A percentile compares a stretch with the other conserved stretches of the same genome.
phyloP scores from a whole-genome alignment of 2,329 filamentous ascomycete species.

The Fusarium sp. region DNA sequence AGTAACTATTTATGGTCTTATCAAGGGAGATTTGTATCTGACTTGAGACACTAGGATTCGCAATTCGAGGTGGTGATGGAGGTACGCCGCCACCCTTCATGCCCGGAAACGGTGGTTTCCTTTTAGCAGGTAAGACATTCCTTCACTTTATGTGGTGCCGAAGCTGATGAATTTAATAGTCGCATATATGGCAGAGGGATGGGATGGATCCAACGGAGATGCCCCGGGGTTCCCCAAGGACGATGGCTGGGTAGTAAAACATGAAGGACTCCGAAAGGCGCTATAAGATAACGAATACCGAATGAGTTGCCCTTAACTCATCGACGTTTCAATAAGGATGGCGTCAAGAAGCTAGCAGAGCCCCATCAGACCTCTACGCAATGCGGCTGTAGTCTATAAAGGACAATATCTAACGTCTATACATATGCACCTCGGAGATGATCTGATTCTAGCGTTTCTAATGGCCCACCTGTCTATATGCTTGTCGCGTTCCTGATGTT shows the following conservation, averaged over 20 bases:
- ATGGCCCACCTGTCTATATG: too few relatives aligned
- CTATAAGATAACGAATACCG: too few relatives aligned
- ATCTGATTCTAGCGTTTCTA: too few relatives aligned
- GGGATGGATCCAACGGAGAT: conserved; percentile 41
- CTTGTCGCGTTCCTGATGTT: too few relatives aligned
- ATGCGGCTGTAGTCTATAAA: too few relatives aligned
- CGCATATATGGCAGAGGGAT: conserved; percentile 51
- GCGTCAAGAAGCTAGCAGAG: too few relatives aligned
- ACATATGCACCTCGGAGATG: too few relatives aligned
- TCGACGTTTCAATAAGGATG: too few relatives aligned
- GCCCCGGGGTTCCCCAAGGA: conserved; percentile 52
- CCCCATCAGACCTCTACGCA: too few relatives aligned
- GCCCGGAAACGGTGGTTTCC: conserved; percentile 53
- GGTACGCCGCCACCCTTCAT: conserved; percentile 50
- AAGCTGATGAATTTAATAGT: conserved; percentile 37
- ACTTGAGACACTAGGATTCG: conserved; percentile 36
- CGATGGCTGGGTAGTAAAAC: conserved; percentile 49
- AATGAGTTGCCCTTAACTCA: too few relatives aligned
- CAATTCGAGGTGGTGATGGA: conserved; percentile 46
- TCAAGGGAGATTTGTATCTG: background rate
- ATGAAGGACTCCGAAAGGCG: conserved; percentile 51
- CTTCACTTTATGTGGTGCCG: too few relatives aligned
- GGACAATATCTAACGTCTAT: too few relatives aligned
- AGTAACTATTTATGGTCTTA: background rate
- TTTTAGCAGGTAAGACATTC: conserved; percentile 43